Evolutionary conservation across 2,329 filamentous ascomycete genomes (phyloP), one percentile per base, ranked within the genome.

Genomic region (Metarhizium robertsii): DNA sequence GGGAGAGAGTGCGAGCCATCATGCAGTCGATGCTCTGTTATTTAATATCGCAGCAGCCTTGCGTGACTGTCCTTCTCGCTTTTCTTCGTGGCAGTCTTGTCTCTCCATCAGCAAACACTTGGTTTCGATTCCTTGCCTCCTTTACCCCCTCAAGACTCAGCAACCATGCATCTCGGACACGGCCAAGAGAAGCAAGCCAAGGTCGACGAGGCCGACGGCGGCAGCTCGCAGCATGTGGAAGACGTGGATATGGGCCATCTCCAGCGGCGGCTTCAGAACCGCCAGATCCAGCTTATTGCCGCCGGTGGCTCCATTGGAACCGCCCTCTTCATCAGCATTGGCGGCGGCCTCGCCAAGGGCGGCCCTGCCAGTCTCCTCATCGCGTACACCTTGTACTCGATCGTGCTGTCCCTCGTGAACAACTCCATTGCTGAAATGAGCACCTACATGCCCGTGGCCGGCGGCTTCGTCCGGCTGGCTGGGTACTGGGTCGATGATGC

Each of bases 391-490:
- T 59, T 82, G 47, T 83, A 85, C 65, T 74, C 72, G 38, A 66
- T 70, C 62, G 62, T 85, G 53, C 72, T 86, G 56, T 82, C 71
- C 25, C 69, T 84, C 48, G 79, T 86, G 62, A 85, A 85, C 74
- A 85, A 85, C 63, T 77, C 75, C 59, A 74, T 85, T 58, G 83
- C 83, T 4, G 83, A 86, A 65, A 86, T 86, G 83, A 76, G 73
- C 45, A 75, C 75, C 43, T 79, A 77, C 58, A 81, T 83, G 74
- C 83, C 84, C n/a, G 76, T 86, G 50, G 76, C 75, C 45, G 82
- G 82, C 59, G 79, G 79, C 2, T 86, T 85, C 63, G 77, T 86
- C 58, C 80, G 83, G 57, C 74, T 85, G 63, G 81, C 81, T 3
- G 81, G 82, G 32, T 73, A 81, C 60, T 86, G 81, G 79, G 80